phyloP scores from a whole-genome alignment of 441 rosid genomes.

The Aquilaria agallochum region DNA sequence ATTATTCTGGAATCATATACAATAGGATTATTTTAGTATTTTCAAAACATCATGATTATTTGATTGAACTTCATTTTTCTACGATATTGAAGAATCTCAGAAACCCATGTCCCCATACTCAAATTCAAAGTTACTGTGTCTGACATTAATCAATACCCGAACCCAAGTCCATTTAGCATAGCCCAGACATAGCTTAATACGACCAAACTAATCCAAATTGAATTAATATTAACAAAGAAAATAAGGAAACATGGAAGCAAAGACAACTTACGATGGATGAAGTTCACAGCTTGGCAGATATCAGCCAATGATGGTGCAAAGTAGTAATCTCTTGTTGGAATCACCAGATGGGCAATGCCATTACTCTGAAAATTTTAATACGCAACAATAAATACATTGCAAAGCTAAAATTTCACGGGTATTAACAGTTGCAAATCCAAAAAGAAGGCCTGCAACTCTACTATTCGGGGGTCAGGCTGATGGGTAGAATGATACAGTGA shows the following conservation, averaged over 20 bases:
- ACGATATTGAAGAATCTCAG: too few relatives aligned
- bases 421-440: background rate
- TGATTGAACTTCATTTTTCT: too few relatives aligned
- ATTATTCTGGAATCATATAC: too few relatives aligned
- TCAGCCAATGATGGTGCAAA: constrained; percentile 88
- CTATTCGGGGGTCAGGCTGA: too few relatives aligned
- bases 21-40: too few relatives aligned
- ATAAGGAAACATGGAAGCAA: background rate
- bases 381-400: background rate
- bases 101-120: too few relatives aligned
- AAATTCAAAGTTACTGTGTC: too few relatives aligned
- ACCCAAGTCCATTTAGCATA: too few relatives aligned
- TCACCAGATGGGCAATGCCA: constrained; percentile 84
- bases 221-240: background rate
- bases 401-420: constrained; percentile 4
- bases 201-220: too few relatives aligned
- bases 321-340: constrained; percentile 96
- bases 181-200: too few relatives aligned
- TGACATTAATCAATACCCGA: too few relatives aligned
- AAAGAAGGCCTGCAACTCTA: background rate
- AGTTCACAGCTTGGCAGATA: constrained; percentile 82
- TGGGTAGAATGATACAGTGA: background rate
- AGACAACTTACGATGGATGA: constrained; percentile 58
- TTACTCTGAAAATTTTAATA: constrained; percentile 43
- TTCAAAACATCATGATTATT: too few relatives aligned